Evolutionary conservation across 106 monocot species (phyloP).

Genomic region (Phalaenopsis equestris): DNA sequence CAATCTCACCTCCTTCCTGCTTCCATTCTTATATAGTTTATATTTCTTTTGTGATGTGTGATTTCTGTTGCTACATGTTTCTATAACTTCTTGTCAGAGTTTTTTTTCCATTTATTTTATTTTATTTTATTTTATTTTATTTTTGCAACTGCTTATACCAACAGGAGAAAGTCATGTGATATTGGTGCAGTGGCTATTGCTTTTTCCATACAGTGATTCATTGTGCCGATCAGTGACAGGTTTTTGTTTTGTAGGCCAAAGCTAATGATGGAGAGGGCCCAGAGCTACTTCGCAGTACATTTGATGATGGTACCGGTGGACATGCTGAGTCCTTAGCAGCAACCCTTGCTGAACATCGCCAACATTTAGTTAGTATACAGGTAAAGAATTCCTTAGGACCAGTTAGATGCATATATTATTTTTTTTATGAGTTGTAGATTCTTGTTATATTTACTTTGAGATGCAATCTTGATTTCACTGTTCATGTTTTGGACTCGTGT

Average conservation of each 20-base stretch:
- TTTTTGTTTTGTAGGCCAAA: slow-evolving; percentile 53
- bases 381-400: slow-evolving; percentile 19
- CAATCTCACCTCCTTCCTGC: too few species aligned
- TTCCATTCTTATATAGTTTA: neutral
- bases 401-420: neutral
- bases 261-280: slow-evolving; percentile 98
- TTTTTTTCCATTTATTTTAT: too few species aligned
- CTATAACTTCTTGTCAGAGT: too few species aligned
- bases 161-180: neutral
- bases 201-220: neutral
- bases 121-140: neutral
- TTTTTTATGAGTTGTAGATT: neutral
- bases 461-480: neutral
- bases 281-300: slow-evolving; percentile 66
- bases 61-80: neutral
- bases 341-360: slow-evolving; percentile 91
- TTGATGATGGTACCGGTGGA: slow-evolving; percentile 40
- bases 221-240: neutral
- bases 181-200: neutral
- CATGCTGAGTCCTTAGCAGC: slow-evolving; percentile 82
- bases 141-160: neutral
- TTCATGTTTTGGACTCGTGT: neutral
- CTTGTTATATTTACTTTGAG: neutral
- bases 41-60: too few species aligned
- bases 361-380: slow-evolving; percentile 98